Evolutionary conservation across 108 stramenopile genomes (phyloP).

Genomic region (Aurantiochytrium sp.): DNA sequence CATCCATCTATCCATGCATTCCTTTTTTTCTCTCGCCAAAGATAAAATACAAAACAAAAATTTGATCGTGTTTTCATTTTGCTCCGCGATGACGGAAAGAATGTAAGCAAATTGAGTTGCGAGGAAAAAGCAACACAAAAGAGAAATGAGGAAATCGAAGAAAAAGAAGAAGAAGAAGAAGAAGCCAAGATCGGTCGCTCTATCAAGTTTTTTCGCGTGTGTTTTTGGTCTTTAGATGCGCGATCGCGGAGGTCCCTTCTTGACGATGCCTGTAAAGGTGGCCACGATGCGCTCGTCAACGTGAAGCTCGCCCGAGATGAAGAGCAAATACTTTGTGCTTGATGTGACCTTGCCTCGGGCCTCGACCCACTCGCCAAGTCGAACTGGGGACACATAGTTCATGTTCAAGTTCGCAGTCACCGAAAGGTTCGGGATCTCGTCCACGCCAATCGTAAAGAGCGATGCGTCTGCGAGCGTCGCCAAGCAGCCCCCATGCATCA

Average conservation of each 20-base stretch:
- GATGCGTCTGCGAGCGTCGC: neutral
- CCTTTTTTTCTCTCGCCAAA: too few relatives aligned
- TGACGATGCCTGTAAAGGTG: neutral
- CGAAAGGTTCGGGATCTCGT: neutral
- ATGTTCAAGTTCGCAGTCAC: constrained; percentile 2
- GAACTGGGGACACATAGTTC: neutral
- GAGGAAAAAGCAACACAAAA: too few relatives aligned
- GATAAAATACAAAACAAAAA: too few relatives aligned
- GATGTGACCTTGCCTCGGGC: neutral
- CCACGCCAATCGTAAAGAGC: neutral
- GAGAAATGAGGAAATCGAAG: too few relatives aligned
- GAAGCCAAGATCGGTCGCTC: neutral
- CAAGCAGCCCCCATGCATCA: neutral
- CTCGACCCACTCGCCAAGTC: neutral
- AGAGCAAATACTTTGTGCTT: neutral
- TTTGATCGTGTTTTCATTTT: too few relatives aligned
- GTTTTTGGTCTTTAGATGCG: neutral
- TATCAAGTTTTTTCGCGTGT: neutral
- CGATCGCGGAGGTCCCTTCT: neutral
- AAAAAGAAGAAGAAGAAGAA: neutral
- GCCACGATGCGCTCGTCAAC: neutral
- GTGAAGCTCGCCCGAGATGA: neutral
- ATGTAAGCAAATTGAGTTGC: too few relatives aligned
- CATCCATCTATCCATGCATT: too few relatives aligned
- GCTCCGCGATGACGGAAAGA: too few relatives aligned